Percentiles rank a stretch among this genome's conserved stretches.
Conservation (phyloP, 106 monocot genomes). For the Amphibolis antarctica region DNA sequence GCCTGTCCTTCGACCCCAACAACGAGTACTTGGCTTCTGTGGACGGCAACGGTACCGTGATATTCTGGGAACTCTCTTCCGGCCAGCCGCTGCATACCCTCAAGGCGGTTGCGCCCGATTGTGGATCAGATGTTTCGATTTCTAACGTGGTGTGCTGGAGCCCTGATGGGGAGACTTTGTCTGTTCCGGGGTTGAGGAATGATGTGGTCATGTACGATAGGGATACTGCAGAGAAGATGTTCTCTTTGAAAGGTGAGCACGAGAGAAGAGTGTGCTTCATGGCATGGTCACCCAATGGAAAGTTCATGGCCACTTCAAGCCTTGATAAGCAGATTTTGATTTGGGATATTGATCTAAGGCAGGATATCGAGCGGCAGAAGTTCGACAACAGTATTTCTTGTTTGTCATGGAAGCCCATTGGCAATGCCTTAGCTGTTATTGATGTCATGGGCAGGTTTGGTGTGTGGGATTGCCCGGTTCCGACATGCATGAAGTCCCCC, state of each 20-base stretch:
- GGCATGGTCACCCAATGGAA: constrained; percentile 98
- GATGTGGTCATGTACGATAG: constrained; percentile 95
- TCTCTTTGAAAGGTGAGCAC: constrained; percentile 83
- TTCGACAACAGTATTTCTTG: constrained; percentile 67
- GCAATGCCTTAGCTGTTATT: constrained; percentile 78
- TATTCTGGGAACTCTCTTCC: constrained; percentile 81
- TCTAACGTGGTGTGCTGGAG: constrained; percentile 69
- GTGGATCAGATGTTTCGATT: constrained; percentile 39
- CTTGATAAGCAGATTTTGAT: constrained; percentile 77
- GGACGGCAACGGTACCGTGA: constrained; percentile 68
- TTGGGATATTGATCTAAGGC: constrained; percentile 87
- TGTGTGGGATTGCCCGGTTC: constrained; percentile 69
- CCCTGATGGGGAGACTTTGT: constrained; percentile 82
- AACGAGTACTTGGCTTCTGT: constrained; percentile 83
- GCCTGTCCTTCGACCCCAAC: constrained; percentile 76
- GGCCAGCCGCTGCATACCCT: constrained; percentile 59
- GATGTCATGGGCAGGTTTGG: constrained; percentile 74
- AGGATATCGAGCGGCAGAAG: constrained; percentile 91
- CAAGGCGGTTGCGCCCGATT: constrained; percentile 56
- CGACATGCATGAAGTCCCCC: constrained; percentile 81
- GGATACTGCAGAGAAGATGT: constrained; percentile 79
- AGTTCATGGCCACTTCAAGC: constrained; percentile 74
- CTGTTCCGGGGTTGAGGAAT: constrained; percentile 88
- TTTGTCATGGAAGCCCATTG: constrained; percentile 75
- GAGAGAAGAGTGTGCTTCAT: constrained; percentile 55